Evolutionary conservation across 345 rosid genomes (phyloP).

Genomic region (Raphanus sativus): DNA sequence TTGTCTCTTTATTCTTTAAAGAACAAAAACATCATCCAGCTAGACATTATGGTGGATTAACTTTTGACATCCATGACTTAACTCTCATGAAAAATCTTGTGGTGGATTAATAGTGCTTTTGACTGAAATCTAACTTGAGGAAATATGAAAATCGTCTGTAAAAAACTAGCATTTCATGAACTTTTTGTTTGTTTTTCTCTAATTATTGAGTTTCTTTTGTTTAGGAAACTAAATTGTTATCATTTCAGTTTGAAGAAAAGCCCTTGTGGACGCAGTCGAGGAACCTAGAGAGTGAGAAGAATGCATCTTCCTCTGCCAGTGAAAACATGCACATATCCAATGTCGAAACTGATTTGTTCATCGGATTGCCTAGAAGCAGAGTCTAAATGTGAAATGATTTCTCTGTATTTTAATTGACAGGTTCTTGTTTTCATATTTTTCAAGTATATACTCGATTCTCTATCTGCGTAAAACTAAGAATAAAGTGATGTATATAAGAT

Average conservation of each 20-base stretch:
- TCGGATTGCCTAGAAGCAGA: constrained; percentile 11
- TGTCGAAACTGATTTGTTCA: constrained; percentile 20
- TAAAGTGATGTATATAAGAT: neutral
- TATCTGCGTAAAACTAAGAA: neutral
- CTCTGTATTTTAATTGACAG: neutral
- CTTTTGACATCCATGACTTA: neutral
- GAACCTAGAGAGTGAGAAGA: constrained; percentile 9
- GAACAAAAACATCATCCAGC: neutral
- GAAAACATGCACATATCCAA: neutral
- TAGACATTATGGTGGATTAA: neutral
- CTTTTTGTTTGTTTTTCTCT: neutral
- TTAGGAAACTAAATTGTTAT: neutral
- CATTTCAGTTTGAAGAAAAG: constrained; percentile 17
- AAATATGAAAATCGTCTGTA: neutral
- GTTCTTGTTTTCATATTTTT: neutral
- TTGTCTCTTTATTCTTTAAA: neutral
- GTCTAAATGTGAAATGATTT: neutral
- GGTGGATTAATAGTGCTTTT: neutral
- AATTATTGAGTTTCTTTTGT: neutral
- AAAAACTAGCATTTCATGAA: neutral
- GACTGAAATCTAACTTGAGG: neutral
- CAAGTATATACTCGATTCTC: neutral
- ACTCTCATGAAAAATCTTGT: neutral
- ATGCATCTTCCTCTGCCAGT: neutral
- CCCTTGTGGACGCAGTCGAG: constrained; percentile 19